Evolutionary conservation across 2,329 filamentous ascomycete species (phyloP).

Genomic region (Fusarium chaquense): DNA sequence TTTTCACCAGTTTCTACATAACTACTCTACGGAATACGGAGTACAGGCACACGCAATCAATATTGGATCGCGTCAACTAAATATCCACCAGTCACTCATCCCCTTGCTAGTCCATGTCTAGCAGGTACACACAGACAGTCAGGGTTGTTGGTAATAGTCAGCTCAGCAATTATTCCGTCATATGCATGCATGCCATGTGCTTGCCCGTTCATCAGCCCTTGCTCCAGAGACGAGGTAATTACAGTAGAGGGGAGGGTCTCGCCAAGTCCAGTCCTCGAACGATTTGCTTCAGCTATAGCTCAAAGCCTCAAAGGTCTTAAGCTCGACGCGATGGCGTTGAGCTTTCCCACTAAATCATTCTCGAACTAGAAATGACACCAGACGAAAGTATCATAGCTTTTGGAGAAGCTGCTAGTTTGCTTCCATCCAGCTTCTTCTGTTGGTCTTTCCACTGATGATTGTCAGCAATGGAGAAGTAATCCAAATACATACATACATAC

Average conservation of each 20-base stretch:
- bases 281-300: slow-evolving; percentile 3
- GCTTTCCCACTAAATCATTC: not conserved
- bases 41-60: not conserved
- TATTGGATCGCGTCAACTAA: slow-evolving; percentile 19
- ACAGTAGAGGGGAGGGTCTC: slow-evolving; percentile 7
- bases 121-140: not conserved
- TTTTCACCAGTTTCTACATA: not conserved
- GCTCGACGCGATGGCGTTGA: not conserved
- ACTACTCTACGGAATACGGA: not conserved
- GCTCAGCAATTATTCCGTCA: slow-evolving; percentile 4
- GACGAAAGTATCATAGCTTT: slow-evolving; percentile 1
- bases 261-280: not conserved
- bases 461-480: not conserved
- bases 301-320: not conserved
- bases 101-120: slow-evolving; percentile 2
- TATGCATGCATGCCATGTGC: not conserved
- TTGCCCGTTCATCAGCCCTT: not conserved
- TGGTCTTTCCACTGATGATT: not conserved
- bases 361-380: not conserved
- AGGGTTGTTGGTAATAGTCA: not conserved
- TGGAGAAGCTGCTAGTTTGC: not conserved
- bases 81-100: slow-evolving; percentile 29
- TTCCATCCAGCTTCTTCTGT: slow-evolving; percentile 19
- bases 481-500: not conserved
- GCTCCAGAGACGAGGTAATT: not conserved